Evolutionary conservation across 1,139 yeast genomes (phyloP).

Genomic region (Magnusiomyces tetraspermus): DNA sequence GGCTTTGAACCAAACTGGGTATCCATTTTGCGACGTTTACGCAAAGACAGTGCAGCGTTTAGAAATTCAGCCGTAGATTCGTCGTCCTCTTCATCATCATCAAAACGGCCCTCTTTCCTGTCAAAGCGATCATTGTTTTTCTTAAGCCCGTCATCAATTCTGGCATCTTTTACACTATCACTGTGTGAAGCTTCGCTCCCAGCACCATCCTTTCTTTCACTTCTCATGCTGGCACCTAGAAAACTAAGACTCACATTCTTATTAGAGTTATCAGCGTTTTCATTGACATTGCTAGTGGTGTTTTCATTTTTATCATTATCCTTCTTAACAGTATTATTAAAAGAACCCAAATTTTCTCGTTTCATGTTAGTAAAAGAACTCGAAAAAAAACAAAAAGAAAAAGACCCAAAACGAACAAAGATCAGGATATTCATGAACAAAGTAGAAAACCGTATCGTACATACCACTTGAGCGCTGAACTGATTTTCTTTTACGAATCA

Average conservation of each 20-base stretch:
- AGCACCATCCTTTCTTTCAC: too few species aligned
- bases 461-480: background rate
- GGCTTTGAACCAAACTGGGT: background rate
- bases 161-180: too few species aligned
- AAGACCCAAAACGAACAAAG: too few species aligned
- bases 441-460: background rate
- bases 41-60: background rate
- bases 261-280: background rate
- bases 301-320: background rate
- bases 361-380: background rate
- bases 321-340: background rate
- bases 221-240: too few species aligned
- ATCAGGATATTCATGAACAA: too few species aligned
- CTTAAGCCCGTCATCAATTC: too few species aligned
- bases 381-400: too few species aligned
- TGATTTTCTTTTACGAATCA: background rate
- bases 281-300: too few species aligned
- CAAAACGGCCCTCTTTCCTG: too few species aligned
- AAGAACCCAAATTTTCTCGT: background rate
- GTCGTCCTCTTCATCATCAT: background rate
- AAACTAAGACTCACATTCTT: too few species aligned
- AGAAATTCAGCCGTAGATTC: background rate
- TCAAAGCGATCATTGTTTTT: too few species aligned
- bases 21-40: background rate
- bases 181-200: too few species aligned